Conservation (phyloP, 2,329 filamentous ascomycete genomes). For the Parasarocladium wereldwijsianum region DNA sequence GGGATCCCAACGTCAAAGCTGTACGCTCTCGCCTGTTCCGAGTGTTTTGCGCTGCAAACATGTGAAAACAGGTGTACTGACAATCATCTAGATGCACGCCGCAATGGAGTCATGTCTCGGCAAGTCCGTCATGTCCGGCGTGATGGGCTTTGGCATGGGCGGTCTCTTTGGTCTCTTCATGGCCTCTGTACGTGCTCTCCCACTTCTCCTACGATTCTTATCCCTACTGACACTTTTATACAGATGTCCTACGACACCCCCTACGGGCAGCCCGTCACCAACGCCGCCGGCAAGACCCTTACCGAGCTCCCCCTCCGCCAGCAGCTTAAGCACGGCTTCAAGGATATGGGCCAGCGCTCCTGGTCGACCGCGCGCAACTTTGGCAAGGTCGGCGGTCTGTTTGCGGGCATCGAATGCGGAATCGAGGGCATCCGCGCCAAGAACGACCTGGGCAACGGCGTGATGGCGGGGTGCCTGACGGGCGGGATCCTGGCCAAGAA, state of each 20-base stretch:
- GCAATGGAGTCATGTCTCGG: conserved; percentile 86
- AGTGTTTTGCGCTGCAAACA: conserved; percentile 5
- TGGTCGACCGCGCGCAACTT: conserved; percentile 86
- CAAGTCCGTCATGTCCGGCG: conserved; percentile 80
- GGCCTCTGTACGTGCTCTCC: conserved; percentile 60
- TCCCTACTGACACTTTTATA: conserved; percentile 2
- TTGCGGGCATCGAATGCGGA: conserved; percentile 85
- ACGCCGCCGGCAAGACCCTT: conserved; percentile 24
- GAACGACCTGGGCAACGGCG: conserved; percentile 82
- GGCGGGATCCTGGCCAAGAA: conserved; percentile 77
- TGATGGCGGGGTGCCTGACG: conserved; percentile 78
- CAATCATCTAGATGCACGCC: conserved; percentile 50
- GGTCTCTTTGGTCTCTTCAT: conserved; percentile 95
- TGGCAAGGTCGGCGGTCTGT: conserved; percentile 81
- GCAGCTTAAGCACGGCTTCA: conserved; percentile 75
- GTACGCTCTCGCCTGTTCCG: conserved; percentile 19
- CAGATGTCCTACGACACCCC: conserved; percentile 98
- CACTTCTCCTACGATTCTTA: conserved; percentile 2
- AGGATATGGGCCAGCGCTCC: conserved; percentile 82
- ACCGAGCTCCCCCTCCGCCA: conserved; percentile 63
- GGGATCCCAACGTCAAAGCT: conserved; percentile 37
- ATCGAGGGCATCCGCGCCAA: conserved; percentile 87
- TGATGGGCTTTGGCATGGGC: conserved; percentile 87
- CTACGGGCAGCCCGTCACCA: conserved; percentile 39
- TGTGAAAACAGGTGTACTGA: conserved; percentile 3